Evolutionary conservation across 257 asterid species (phyloP), one percentile per base, ranked within the genome.

Genomic region (Cordia subcordata): DNA sequence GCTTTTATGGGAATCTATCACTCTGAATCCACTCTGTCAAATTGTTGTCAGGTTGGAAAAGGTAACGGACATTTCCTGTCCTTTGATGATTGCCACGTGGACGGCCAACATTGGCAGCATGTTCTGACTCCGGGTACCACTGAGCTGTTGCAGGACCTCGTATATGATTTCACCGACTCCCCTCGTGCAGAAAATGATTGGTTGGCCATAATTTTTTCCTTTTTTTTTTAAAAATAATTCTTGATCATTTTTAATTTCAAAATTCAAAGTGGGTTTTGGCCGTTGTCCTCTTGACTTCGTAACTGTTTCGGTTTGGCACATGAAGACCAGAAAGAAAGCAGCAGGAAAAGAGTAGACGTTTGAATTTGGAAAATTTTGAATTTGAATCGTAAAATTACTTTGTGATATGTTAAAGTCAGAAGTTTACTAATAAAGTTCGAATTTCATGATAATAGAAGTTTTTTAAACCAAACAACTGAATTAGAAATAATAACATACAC

Each of bases 1-100:
- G 35, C 35, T 27, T 27, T 27, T 27, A 3, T 27, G 35, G 35
- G 35, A 27, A 27, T 27, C 35, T 27, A 27, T 27, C 6, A 27
- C 35, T 27, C n/a, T 27, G 35, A 27, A 27, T 27, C 35, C 35
- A 42, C 47, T 42, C 12, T 42, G 47, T 42, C 47, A 3, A 42
- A 42, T 42, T 42, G 47, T 42, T 2, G 10, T 42, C 47, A 42
- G 47, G 10, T 14, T 42, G 47, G 47, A 42, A 42, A 42, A 42
- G 47, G 47, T 42, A n/a, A n/a, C n/a, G n/a, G n/a, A n/a, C n/a
- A n/a, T n/a, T 51, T 63, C 61, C 58, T 13, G 58, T 61, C 58
- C 86, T 77, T 81, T 20, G 78, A 53, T 61, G 19, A 15, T 2
- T 72, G 78, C 61, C 81, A 81, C 77, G 67, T 84, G 85, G 61